Conservation (phyloP, 352 stramenopile genomes). For the Bremia lactucae region DNA sequence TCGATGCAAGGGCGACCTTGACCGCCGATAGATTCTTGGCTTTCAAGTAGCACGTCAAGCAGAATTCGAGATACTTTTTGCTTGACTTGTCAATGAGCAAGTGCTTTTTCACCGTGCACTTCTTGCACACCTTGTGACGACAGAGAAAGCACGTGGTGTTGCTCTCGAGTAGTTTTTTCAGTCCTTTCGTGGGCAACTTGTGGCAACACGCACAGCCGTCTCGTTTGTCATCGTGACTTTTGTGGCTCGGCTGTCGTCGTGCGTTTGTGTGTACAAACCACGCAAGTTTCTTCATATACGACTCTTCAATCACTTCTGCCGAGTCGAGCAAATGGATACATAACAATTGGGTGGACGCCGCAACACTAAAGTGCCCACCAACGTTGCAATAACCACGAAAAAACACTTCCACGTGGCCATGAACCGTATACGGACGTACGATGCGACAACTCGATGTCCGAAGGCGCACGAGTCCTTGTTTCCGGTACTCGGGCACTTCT, state of each 20-base stretch:
- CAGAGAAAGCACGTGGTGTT: conserved; percentile 30
- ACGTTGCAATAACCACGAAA: conserved; percentile 32
- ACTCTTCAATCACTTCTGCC: conserved; percentile 37
- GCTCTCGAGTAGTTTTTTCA: conserved; percentile 28
- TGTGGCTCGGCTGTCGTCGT: conserved; percentile 3
- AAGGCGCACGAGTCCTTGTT: conserved; percentile 21
- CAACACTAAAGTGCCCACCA: conserved; percentile 17
- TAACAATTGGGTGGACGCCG: conserved; percentile 18
- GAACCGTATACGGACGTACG: conserved; percentile 21
- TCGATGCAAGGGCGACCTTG: conserved; percentile 29
- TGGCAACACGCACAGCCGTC: conserved; percentile 24
- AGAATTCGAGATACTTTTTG: conserved; percentile 44
- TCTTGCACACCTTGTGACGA: conserved; percentile 29
- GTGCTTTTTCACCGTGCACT: conserved; percentile 43
- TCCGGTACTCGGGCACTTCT: conserved; percentile 29
- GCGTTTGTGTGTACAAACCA: conserved; percentile 40
- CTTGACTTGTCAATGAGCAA: conserved; percentile 24
- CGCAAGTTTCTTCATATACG: conserved; percentile 55
- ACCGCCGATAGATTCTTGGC: conserved; percentile 34
- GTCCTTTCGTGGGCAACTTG: conserved; percentile 22
- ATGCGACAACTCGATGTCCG: conserved; percentile 34
- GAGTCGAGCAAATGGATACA: conserved; percentile 27
- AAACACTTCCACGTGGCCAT: conserved; percentile 33
- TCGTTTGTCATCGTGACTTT: conserved; percentile 6
- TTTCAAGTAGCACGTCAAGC: conserved; percentile 43